A percentile compares a stretch with the other conserved stretches of the same genome.
Conservation (phyloP, 2,329 filamentous ascomycete genomes). For the Epichloe scottii region DNA sequence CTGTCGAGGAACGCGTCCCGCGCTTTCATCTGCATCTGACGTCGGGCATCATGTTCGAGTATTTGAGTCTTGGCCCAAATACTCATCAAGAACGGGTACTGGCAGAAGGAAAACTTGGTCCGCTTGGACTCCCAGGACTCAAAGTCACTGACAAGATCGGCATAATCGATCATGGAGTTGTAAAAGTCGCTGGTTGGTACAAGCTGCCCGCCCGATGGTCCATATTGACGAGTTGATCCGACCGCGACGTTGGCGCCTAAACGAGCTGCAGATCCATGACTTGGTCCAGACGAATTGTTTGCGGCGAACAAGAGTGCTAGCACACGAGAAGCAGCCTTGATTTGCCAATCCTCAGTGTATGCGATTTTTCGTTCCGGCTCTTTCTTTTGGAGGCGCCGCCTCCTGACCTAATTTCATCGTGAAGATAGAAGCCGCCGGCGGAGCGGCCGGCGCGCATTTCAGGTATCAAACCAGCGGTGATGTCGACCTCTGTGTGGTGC, state of each 20-base stretch:
- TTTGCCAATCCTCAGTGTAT: constrained; percentile 82
- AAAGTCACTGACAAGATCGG: constrained; percentile 76
- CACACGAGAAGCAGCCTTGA: constrained; percentile 66
- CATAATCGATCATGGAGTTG: constrained; percentile 72
- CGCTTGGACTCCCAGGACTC: constrained; percentile 71
- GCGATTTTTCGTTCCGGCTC: constrained; percentile 43
- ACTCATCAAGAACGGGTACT: constrained; percentile 83
- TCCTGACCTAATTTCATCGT: constrained; percentile 57
- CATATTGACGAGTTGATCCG: constrained; percentile 11
- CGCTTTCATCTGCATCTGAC: constrained; percentile 82
- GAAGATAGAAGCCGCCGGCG: constrained; percentile 48
- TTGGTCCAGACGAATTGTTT: constrained; percentile 45
- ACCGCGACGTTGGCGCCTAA: constrained; percentile 9
- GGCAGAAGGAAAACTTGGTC: constrained; percentile 74
- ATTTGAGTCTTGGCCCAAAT: constrained; percentile 90
- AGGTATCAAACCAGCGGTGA: constrained; percentile 58
- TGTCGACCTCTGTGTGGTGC: constrained; percentile 44
- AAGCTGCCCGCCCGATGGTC: constrained; percentile 44
- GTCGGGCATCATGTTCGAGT: constrained; percentile 72
- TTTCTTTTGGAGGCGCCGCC: constrained; percentile 37
- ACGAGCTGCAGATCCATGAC: constrained; percentile 18
- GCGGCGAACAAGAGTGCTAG: constrained; percentile 73
- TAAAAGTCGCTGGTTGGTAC: constrained; percentile 79
- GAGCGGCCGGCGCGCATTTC: constrained; percentile 55
- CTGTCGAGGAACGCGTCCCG: constrained; percentile 85